A percentile compares a stretch with the other conserved stretches of the same genome.
Evolutionary conservation across 1,284 basidiomycete genomes (phyloP).

Genomic region (Moesziomyces sp.): DNA sequence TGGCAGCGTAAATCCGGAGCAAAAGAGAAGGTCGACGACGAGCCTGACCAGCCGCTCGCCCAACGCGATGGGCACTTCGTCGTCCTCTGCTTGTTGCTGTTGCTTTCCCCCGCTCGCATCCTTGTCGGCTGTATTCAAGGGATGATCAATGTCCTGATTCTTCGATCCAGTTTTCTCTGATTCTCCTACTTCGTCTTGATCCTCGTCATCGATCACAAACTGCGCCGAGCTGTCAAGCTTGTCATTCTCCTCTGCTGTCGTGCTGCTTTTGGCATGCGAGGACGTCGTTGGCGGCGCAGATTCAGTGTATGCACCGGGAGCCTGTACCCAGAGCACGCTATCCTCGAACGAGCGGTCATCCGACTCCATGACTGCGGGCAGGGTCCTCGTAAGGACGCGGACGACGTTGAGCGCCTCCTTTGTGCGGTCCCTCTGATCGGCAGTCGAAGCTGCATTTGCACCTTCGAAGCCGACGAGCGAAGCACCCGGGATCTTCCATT

Average conservation of each 20-base stretch:
- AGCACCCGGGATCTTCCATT: constrained; percentile 28
- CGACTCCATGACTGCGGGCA: constrained; percentile 55
- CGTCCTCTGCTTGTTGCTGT: constrained; percentile 10
- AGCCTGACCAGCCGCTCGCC: constrained; percentile 48
- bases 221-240: constrained; percentile 53
- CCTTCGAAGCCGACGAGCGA: constrained; percentile 20
- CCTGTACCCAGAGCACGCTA: constrained; percentile 45
- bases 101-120: not conserved
- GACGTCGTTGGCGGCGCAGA: constrained; percentile 1
- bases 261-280: not conserved
- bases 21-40: constrained; percentile 62
- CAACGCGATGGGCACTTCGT: constrained; percentile 28
- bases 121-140: constrained; percentile 15
- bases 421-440: constrained; percentile 40
- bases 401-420: constrained; percentile 63
- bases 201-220: constrained; percentile 63
- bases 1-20: constrained; percentile 64
- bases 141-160: constrained; percentile 24
- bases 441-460: not conserved
- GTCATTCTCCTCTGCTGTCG: constrained; percentile 24
- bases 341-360: constrained; percentile 34
- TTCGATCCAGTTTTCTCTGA: not conserved
- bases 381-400: constrained; percentile 56
- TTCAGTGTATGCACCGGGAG: constrained; percentile 20
- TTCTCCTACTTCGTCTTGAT: constrained; percentile 31